These are phyloP conservation scores for Vitis rotundifolia DNA, from an alignment of 164 flowering plant genomes.

Conservation along the genomic window DNA sequence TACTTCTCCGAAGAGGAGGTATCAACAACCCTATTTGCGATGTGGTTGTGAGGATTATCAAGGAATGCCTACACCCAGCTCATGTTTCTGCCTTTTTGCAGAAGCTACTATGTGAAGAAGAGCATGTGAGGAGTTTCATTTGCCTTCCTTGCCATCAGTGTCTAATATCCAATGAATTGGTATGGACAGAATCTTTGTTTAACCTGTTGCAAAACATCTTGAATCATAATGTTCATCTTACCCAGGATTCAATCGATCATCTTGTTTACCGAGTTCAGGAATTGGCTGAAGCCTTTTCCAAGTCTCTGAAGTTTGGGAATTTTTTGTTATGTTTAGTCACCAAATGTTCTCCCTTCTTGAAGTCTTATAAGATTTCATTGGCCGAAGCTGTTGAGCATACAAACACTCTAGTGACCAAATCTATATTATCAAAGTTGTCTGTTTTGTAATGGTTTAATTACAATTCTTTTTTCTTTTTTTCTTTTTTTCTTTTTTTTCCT, in stretches of 20 bases:
- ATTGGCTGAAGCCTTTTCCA: conserved; percentile 43
- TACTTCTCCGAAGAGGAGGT: conserved; percentile 50
- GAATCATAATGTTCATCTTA: conserved; percentile 52
- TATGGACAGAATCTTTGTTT: conserved; percentile 79
- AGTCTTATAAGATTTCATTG: conserved; percentile 46
- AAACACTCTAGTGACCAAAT: conserved; percentile 62
- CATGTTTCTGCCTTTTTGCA: conserved; percentile 80
- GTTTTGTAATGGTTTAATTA: conserved; percentile 25
- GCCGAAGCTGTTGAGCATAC: conserved; percentile 45
- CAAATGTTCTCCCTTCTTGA: conserved; percentile 45
- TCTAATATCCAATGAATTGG: conserved; percentile 47
- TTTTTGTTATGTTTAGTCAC: conserved; percentile 64
- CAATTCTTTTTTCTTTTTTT: not conserved
- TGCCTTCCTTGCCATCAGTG: conserved; percentile 56
- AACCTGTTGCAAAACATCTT: conserved; percentile 56
- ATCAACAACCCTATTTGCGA: conserved; percentile 59
- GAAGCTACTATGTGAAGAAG: conserved; percentile 48
- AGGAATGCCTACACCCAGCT: conserved; percentile 73
- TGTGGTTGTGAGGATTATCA: conserved; percentile 53
- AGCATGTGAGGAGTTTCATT: conserved; percentile 31
- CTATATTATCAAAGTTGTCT: conserved; percentile 55
- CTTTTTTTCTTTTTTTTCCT: not conserved
- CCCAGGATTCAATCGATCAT: conserved; percentile 55
- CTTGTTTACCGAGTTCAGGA: conserved; percentile 39
- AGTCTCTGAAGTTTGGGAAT: conserved; percentile 70